Evolutionary conservation across 805 yeast species (phyloP).

Genomic region (Komagataella populi): DNA sequence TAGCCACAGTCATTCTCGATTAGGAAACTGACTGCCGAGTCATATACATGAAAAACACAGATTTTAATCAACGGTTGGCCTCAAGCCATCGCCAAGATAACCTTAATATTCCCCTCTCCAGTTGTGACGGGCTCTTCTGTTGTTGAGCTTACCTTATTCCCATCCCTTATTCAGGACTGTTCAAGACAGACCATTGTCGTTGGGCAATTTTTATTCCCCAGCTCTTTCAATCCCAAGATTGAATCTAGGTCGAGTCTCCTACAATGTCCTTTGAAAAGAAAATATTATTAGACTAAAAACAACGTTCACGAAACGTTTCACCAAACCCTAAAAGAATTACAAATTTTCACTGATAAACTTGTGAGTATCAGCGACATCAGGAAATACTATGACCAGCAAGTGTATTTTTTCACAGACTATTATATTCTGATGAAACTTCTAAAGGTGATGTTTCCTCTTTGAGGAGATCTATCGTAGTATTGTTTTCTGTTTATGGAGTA

Average conservation of each 20-base stretch:
- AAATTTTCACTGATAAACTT: not conserved
- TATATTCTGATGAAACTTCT: constrained; percentile 18
- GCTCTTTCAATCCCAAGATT: no score
- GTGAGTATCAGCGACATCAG: constrained; percentile 1
- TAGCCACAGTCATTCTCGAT: not conserved
- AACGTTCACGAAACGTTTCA: not conserved
- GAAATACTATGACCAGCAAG: not conserved
- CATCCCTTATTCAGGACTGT: no score
- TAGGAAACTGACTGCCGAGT: not conserved
- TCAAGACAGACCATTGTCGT: no score
- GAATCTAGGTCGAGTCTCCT: no score
- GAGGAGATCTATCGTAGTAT: constrained; percentile 5
- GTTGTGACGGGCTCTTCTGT: not conserved
- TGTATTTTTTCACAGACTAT: not conserved
- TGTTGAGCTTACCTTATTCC: not conserved
- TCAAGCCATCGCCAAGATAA: not conserved
- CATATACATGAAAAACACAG: not conserved
- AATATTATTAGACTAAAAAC: no score
- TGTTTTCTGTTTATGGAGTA: constrained; percentile 4
- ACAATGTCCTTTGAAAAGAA: not conserved
- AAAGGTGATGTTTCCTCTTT: constrained; percentile 14
- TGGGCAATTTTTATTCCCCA: no score
- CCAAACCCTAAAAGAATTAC: not conserved
- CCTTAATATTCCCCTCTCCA: not conserved
- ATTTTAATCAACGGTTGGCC: not conserved